Base-by-base conservation (phyloP, 352 stramenopile species). In the Phytopythium montanum region DNA sequence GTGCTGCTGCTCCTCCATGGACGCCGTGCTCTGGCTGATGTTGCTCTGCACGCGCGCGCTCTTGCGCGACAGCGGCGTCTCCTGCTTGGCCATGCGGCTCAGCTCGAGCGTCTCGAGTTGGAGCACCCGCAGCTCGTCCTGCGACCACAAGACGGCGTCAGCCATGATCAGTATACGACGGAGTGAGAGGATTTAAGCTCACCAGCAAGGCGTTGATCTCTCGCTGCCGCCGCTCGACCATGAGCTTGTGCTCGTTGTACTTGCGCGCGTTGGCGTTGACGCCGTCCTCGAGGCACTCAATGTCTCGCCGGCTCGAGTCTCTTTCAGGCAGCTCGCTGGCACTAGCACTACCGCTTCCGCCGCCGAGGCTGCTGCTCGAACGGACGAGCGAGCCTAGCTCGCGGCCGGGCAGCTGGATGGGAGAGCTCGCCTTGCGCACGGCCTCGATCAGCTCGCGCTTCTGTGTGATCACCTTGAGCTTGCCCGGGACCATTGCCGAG, bases 1-100 rank as follows among this genome's bases (percentile, higher is more conserved):
- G 64, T 92, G 78, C 77, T 91, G 87, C 66, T 94, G 80, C 59
- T 92, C 80, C 53, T 94, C 85, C 81, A 90, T 91, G 0, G 72
- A 81, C 18, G 72, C 34, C 44, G 81, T 91, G 54, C 79, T 90
- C 28, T 76, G 64, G n/a, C 70, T 63, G 50, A 94, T 94, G 2
- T 90, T 73, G 14, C 85, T 56, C 38, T 90, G 83, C 52, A 92
- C 87, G 10, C 65, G 64, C 56, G 70, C 69, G 50, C 81, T 92
- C 54, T 87, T 79, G 64, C 85, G 85, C 21, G 85, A 86, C n/a
- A 86, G 68, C 2, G 84, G 82, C 3, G 82, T 92, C 56, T 92
- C 72, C 34, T 90, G 83, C 48, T 90, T 92, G 45, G 92, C 79
- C 26, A 94, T 85, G 4, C 73, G 75, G 39, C 67, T 85, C 18